A percentile compares a stretch with the other conserved stretches of the same genome.
phyloP scores from a whole-genome alignment of 371 early-diverging fungal species.

The Rhizopus microsporus region DNA sequence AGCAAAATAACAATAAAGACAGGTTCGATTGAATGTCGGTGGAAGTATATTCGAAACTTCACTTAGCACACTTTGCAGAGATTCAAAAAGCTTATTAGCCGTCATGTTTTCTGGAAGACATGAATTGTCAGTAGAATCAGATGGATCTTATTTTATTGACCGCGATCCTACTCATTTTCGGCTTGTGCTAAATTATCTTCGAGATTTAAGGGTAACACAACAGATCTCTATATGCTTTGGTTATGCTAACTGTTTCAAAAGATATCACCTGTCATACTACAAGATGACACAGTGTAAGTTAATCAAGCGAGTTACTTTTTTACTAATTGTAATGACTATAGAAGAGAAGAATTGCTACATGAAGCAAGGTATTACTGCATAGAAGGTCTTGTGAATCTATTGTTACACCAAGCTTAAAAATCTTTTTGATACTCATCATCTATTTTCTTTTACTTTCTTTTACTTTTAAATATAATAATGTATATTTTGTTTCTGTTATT shows the following conservation, averaged over 20 bases:
- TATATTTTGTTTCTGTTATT: neutral
- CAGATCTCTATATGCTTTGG: neutral
- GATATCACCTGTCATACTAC: conserved; percentile 34
- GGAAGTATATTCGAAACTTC: conserved; percentile 44
- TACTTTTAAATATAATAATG: neutral
- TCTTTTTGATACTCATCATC: too few relatives aligned
- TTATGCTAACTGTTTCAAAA: conserved; percentile 9
- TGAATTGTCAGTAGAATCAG: conserved; percentile 29
- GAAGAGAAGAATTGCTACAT: conserved; percentile 42
- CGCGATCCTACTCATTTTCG: conserved; percentile 41
- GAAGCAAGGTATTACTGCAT: conserved; percentile 47
- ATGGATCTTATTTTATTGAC: conserved; percentile 48
- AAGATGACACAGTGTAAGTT: conserved; percentile 34
- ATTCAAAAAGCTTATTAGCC: conserved; percentile 38
- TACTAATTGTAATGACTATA: conserved; percentile 10
- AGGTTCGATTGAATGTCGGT: conserved; percentile 42
- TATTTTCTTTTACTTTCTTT: neutral
- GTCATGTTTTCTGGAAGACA: conserved; percentile 50
- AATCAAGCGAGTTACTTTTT: neutral
- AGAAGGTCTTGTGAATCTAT: conserved; percentile 31
- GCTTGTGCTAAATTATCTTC: conserved; percentile 37
- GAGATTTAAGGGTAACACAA: conserved; percentile 34
- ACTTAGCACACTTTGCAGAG: conserved; percentile 36
- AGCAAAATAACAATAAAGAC: conserved; percentile 25
- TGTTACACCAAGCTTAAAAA: conserved; percentile 4